A percentile compares a stretch with the other conserved stretches of the same genome.
These are phyloP conservation scores for Metahyphopichia silvanorum DNA, from an alignment of 805 yeast genomes.

Conservation along the genomic window DNA sequence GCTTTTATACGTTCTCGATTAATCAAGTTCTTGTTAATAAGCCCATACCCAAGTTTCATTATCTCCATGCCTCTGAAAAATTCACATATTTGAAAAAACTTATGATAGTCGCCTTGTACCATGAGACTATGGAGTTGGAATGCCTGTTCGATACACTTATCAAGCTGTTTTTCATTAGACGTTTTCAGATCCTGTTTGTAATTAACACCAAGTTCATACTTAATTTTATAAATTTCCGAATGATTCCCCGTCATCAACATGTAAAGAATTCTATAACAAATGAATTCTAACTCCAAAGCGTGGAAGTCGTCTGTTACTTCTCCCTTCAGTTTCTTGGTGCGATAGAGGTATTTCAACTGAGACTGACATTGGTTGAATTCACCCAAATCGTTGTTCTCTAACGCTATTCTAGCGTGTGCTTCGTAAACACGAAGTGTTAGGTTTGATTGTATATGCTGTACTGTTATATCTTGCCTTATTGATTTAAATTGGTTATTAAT, in stretches of 20 bases:
- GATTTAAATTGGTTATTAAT: constrained; percentile 89
- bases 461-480: constrained; percentile 88
- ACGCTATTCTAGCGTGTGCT: constrained; percentile 81
- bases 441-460: constrained; percentile 77
- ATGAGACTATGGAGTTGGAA: constrained; percentile 6
- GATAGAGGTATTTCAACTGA: constrained; percentile 65
- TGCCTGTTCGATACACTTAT: constrained; percentile 5
- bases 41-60: constrained; percentile 17
- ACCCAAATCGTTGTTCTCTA: constrained; percentile 80
- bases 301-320: constrained; percentile 19
- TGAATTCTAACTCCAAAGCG: constrained; percentile 52
- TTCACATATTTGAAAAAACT: constrained; percentile 39
- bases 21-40: constrained; percentile 43
- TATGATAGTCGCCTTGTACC: constrained; percentile 48
- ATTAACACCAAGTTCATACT: constrained; percentile 14
- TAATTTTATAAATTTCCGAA: constrained; percentile 49
- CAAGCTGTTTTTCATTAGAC: no score
- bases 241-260: constrained; percentile 68
- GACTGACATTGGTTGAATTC: constrained; percentile 95
- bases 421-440: constrained; percentile 82
- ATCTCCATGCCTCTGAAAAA: constrained; percentile 6
- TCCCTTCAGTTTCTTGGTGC: constrained; percentile 22
- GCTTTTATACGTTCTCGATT: constrained; percentile 57
- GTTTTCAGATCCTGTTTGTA: constrained; percentile 3
- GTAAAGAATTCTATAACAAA: constrained; percentile 71